Conservation (phyloP, 2,329 filamentous ascomycete species). For the Myriangium duriaei region DNA sequence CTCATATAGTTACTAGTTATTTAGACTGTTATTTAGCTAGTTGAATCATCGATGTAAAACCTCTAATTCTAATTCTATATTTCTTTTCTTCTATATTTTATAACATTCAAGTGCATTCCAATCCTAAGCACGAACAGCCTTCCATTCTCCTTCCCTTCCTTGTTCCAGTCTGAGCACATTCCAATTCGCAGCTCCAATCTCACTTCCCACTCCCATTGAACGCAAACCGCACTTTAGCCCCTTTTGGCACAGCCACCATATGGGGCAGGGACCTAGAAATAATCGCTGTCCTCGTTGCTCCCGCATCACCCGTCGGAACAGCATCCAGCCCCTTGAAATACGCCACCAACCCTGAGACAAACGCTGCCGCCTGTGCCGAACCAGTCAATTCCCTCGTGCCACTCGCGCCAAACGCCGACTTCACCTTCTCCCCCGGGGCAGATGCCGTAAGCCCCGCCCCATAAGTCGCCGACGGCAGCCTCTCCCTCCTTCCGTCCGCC, state of each 20-base stretch:
- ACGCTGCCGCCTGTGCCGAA: constrained; percentile 40
- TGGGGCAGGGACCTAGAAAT: background rate
- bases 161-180: no score
- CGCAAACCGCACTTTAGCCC: background rate
- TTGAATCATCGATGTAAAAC: no score
- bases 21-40: no score
- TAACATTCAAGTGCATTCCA: no score
- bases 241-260: background rate
- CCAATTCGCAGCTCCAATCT: no score
- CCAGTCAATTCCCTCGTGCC: constrained; percentile 38
- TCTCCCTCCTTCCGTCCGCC: constrained; percentile 28
- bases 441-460: constrained; percentile 44
- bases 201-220: background rate
- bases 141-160: no score
- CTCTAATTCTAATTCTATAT: no score
- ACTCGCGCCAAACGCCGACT: constrained; percentile 39
- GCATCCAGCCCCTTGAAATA: constrained; percentile 25
- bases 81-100: no score
- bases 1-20: no score
- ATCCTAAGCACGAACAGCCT: no score
- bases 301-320: background rate
- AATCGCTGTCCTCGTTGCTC: background rate
- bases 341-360: constrained; percentile 43
- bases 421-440: constrained; percentile 43
- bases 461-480: constrained; percentile 34